These are phyloP conservation scores for Arachis hypogaea DNA, from an alignment of 306 rosid genomes.

Conservation along the genomic window DNA sequence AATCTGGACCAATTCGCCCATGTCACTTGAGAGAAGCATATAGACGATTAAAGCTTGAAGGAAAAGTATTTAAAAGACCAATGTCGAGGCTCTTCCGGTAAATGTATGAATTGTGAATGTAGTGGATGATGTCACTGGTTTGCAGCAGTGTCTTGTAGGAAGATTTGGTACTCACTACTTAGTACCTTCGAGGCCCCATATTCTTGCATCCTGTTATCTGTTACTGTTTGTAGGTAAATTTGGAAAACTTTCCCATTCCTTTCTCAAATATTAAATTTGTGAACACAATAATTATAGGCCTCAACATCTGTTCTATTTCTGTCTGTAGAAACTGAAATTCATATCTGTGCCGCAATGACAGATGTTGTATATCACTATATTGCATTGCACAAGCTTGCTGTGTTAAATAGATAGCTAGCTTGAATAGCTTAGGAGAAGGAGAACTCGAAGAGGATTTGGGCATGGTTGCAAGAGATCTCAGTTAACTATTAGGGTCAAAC, in stretches of 20 bases:
- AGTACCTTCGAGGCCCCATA: background rate
- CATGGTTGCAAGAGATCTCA: background rate
- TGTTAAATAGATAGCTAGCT: background rate
- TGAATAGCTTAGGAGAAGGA: too few relatives aligned
- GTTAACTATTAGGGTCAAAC: background rate
- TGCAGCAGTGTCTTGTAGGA: slow-evolving; percentile 6
- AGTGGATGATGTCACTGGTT: slow-evolving; percentile 19
- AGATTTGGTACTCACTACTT: background rate
- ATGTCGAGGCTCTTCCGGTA: slow-evolving; percentile 76
- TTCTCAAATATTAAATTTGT: background rate
- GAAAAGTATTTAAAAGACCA: slow-evolving; percentile 81
- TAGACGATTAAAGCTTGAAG: slow-evolving; percentile 87
- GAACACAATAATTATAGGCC: background rate
- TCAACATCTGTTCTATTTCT: slow-evolving; percentile 2
- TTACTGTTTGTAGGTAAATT: slow-evolving; percentile 26
- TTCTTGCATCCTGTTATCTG: background rate
- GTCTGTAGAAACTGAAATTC: too few relatives aligned
- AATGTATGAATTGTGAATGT: slow-evolving; percentile 35
- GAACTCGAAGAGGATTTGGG: too few relatives aligned
- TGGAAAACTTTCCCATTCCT: background rate
- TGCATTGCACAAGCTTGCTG: background rate
- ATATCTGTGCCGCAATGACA: too few relatives aligned
- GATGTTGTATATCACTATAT: too few relatives aligned
- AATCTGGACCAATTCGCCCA: slow-evolving; percentile 91
- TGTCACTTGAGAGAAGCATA: slow-evolving; percentile 93